A percentile compares a stretch with the other conserved stretches of the same genome.
Evolutionary conservation across 2,329 filamentous ascomycete genomes (phyloP).

Genomic region (Cytospora mali): DNA sequence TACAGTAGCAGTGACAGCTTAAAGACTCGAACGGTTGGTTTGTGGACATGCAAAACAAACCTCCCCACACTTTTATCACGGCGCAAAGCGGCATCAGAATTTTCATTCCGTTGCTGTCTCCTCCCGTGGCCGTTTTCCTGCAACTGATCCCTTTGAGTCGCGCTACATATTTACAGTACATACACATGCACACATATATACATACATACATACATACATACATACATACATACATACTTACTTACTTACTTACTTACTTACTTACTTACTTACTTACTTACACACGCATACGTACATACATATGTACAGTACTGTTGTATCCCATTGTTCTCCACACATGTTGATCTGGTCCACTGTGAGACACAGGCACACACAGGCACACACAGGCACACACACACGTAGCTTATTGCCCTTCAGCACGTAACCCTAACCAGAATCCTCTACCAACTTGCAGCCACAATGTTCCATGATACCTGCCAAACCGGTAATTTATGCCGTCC

Average conservation of each 20-base stretch:
- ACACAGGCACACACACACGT: neutral
- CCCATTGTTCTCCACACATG: neutral
- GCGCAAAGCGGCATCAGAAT: conserved; percentile 11
- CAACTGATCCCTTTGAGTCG: neutral
- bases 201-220: too few species aligned
- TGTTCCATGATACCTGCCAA: neutral
- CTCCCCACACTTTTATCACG: conserved; percentile 20
- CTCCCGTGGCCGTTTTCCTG: conserved; percentile 7
- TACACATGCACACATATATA: neutral
- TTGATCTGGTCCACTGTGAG: neutral
- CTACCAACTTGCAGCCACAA: neutral
- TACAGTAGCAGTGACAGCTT: conserved; percentile 9
- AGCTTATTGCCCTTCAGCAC: neutral
- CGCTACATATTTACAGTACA: neutral
- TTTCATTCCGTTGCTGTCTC: conserved; percentile 12
- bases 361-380: too few species aligned
- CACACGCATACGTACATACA: too few species aligned
- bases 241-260: too few species aligned
- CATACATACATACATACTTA: too few species aligned
- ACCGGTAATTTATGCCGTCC: neutral
- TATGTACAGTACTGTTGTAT: neutral
- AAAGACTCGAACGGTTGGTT: neutral
- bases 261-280: neutral
- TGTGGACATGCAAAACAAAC: conserved; percentile 14
- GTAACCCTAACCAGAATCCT: neutral